These are phyloP conservation scores for Colletotrichum sp. DNA, from an alignment of 2,329 filamentous ascomycete genomes.

Conservation along the genomic window DNA sequence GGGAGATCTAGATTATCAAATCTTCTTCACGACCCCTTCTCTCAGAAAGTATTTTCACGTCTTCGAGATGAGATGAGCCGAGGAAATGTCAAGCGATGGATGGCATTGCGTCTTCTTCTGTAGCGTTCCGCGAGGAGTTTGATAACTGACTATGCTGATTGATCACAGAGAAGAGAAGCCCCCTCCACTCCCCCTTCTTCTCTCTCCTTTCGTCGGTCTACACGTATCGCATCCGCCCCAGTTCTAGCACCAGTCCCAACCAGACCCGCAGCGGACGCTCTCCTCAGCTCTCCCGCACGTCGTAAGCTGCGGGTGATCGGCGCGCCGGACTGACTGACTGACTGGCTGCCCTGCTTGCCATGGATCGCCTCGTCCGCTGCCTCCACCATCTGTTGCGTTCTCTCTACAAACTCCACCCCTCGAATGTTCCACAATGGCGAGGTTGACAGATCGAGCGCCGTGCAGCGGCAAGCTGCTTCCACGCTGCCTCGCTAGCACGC, in stretches of 20 bases:
- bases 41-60: neutral
- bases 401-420: neutral
- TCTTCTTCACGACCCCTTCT: neutral
- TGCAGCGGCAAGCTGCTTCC: slow-evolving; percentile 13
- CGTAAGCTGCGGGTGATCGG: neutral
- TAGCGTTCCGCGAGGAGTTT: neutral
- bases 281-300: neutral
- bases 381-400: neutral
- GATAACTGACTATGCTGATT: neutral
- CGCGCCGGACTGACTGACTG: neutral
- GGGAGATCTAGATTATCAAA: neutral
- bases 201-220: neutral
- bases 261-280: neutral
- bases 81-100: neutral
- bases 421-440: neutral
- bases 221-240: neutral
- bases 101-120: neutral
- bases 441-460: slow-evolving; percentile 1
- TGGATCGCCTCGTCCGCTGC: neutral
- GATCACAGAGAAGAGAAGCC: neutral
- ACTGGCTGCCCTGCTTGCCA: neutral
- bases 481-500: neutral
- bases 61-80: neutral
- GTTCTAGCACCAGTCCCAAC: neutral
- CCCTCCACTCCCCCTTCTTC: neutral